Evolutionary conservation across 352 stramenopile species (phyloP), one percentile per base, ranked within the genome.

Genomic region (Thalassiosira livingstoniorum): DNA sequence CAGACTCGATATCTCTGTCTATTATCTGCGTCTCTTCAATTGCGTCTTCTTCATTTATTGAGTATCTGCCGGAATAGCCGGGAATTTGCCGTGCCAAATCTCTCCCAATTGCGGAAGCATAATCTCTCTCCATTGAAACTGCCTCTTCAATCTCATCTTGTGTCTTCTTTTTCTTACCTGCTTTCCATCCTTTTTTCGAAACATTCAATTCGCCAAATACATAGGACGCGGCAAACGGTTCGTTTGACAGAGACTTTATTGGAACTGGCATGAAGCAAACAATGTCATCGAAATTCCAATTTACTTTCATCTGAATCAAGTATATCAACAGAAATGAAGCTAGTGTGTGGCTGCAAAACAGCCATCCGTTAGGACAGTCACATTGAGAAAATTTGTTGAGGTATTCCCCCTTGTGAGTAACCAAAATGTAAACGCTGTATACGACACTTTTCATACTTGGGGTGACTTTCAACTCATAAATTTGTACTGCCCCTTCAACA

Each of bases 381-480:
- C 62, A 71, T 23, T 71, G 55, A 10, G 62, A 71, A 25, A 57
- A 11, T 57, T 57, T 71, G 5, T 35, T 4, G 10, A 75, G 23
- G 43, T 67, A 75, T n/a, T 51, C 25, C 13, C 66, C 66, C 32
- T 13, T 13, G 21, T 4, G 3, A 4, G 42, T n/a, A 32, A 75
- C 31, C 31, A 65, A 39, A 23, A 66, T 37, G 35, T 66, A 63
- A 34, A 75, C 66, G 37, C 43, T 43, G 35, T 75, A 75, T 57
- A 75, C 35, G 4, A 51, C 66, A 47, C 57, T 75, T 45, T 75
- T 75, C 66, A 75, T 75, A 45, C 66, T 75, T 34, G 66, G 66
- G n/a, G 66, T 75, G 43, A 75, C 66, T 51, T 75, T 75, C 35
- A 75, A 66, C 11, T 67, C 43, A 57, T 51, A 21, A 39, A 65